Conservation (phyloP, 768 basidiomycete genomes). For the Gloeostereum incarnatum region DNA sequence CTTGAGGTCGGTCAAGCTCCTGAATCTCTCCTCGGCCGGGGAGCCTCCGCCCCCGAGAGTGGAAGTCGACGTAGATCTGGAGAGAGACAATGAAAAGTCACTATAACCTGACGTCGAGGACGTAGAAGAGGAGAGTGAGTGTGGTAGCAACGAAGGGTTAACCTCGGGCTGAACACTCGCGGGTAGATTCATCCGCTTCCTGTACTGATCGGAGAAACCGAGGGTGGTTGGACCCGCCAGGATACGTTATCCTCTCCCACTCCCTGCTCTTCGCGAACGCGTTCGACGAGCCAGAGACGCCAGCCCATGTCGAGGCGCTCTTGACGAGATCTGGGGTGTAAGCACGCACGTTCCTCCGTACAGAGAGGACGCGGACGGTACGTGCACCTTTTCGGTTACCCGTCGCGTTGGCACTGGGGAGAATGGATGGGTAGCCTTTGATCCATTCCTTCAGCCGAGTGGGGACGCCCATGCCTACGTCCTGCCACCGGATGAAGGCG, state of each 20-base stretch:
- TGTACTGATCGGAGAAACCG: slow-evolving; percentile 66
- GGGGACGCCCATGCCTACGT: slow-evolving; percentile 64
- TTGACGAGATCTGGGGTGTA: slow-evolving; percentile 83
- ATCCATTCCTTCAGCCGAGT: slow-evolving; percentile 89
- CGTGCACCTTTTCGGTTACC: slow-evolving; percentile 58
- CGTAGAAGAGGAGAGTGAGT: too few species aligned
- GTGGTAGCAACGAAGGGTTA: too few species aligned
- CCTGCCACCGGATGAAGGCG: slow-evolving; percentile 80
- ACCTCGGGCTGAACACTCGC: slow-evolving; percentile 53
- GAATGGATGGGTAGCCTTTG: slow-evolving; percentile 76
- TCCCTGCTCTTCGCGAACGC: slow-evolving; percentile 52
- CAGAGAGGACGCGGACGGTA: slow-evolving; percentile 67
- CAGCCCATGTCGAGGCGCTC: slow-evolving; percentile 39
- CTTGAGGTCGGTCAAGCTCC: slow-evolving; percentile 74
- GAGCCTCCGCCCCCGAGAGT: neutral
- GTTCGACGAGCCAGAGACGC: slow-evolving; percentile 22
- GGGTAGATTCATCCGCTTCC: slow-evolving; percentile 69
- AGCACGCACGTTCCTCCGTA: slow-evolving; percentile 76
- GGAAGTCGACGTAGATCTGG: slow-evolving; percentile 21
- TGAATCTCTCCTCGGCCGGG: slow-evolving; percentile 57
- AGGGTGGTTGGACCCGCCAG: slow-evolving; percentile 22
- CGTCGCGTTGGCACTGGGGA: slow-evolving; percentile 50
- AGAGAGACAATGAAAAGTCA: slow-evolving; percentile 1
- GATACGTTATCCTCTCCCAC: slow-evolving; percentile 67
- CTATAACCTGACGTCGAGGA: slow-evolving; percentile 19